Evolutionary conservation across 208 protist genomes (phyloP).

Genomic region (Kentomonas sorsogonicus): DNA sequence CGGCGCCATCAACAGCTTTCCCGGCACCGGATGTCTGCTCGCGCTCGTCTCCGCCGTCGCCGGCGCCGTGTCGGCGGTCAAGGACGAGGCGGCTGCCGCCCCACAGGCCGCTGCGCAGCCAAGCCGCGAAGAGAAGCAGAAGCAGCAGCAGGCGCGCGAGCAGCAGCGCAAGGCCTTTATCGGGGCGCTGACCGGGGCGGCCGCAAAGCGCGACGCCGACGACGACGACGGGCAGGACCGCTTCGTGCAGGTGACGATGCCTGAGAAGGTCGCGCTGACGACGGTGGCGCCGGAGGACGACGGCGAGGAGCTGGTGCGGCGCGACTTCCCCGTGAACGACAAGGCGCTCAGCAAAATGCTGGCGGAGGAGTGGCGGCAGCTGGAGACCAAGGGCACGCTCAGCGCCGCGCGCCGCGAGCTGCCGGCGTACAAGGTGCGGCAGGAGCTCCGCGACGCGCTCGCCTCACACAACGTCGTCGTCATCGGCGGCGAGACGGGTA

Average conservation of each 20-base stretch:
- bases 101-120: constrained; percentile 9
- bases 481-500: constrained; percentile 95
- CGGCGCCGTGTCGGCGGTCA: constrained; percentile 39
- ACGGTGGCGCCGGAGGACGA: constrained; percentile 41
- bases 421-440: constrained; percentile 66
- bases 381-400: constrained; percentile 45
- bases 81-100: constrained; percentile 12
- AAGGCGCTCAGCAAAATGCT: constrained; percentile 30
- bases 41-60: constrained; percentile 62
- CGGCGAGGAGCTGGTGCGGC: constrained; percentile 25
- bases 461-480: constrained; percentile 87
- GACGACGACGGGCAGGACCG: constrained; percentile 48
- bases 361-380: constrained; percentile 47
- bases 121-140: constrained; percentile 16
- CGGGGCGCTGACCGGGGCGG: constrained; percentile 41
- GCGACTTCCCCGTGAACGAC: constrained; percentile 45
- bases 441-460: constrained; percentile 55
- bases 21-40: constrained; percentile 56
- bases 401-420: constrained; percentile 42
- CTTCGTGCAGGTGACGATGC: constrained; percentile 48
- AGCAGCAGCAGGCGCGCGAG: constrained; percentile 27
- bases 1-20: constrained; percentile 64
- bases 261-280: constrained; percentile 52
- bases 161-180: constrained; percentile 70
- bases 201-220: constrained; percentile 15